Percentiles rank a stretch among this genome's conserved stretches.
Evolutionary conservation across 1,284 basidiomycete genomes (phyloP).

Genomic region (Apiotrichum montevideense): DNA sequence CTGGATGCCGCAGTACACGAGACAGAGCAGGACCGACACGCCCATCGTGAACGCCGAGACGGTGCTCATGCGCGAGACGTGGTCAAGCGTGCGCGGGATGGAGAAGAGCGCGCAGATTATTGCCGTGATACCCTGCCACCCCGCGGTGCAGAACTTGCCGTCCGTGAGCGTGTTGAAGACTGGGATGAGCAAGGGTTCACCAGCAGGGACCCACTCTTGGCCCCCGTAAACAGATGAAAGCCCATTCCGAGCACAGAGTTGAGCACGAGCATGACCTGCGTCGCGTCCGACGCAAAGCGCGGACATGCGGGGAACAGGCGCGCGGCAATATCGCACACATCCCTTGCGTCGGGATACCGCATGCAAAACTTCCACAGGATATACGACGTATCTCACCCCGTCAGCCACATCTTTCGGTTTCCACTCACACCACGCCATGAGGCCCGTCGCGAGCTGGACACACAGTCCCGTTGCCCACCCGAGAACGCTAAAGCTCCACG

Average conservation of each 20-base stretch:
- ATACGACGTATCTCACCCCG: constrained; percentile 27
- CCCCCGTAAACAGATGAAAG: constrained; percentile 44
- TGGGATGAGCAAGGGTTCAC: too few relatives aligned
- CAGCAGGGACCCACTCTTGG: constrained; percentile 16
- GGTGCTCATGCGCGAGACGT: constrained; percentile 47
- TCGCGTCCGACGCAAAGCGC: constrained; percentile 31
- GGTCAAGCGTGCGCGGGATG: constrained; percentile 54
- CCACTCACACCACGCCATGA: constrained; percentile 41
- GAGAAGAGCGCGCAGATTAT: constrained; percentile 44
- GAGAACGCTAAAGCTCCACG: constrained; percentile 34
- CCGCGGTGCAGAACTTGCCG: constrained; percentile 54
- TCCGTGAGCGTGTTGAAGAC: constrained; percentile 57
- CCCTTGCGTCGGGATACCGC: constrained; percentile 54
- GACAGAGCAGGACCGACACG: constrained; percentile 54
- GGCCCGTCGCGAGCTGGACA: constrained; percentile 55
- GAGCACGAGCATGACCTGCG: constrained; percentile 30
- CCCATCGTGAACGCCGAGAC: constrained; percentile 53
- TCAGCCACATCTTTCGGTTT: too few relatives aligned
- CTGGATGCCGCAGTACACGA: constrained; percentile 55
- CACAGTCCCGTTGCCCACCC: constrained; percentile 48
- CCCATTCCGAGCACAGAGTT: constrained; percentile 43
- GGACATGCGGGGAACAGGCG: constrained; percentile 43
- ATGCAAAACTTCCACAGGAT: constrained; percentile 52
- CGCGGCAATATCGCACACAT: constrained; percentile 60
- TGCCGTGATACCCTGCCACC: constrained; percentile 52